A percentile compares a stretch with the other conserved stretches of the same genome.
Conservation (phyloP, 2,329 filamentous ascomycete species). For the Didymella keratinophila region DNA sequence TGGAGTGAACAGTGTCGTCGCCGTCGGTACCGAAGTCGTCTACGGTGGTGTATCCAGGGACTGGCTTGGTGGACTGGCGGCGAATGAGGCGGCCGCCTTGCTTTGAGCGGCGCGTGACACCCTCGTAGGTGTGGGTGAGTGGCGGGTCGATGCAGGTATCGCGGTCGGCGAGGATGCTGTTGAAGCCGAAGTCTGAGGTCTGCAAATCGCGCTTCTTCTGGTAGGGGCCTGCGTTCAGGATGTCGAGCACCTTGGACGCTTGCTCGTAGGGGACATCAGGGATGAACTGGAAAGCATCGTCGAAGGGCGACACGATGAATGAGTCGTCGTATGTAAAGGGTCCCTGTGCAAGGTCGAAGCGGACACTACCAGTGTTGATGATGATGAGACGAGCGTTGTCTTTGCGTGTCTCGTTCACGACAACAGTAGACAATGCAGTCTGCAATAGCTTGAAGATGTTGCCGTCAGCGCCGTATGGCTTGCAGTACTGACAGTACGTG, state of each 20-base stretch:
- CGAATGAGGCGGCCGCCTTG: slow-evolving; percentile 56
- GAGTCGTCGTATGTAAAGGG: slow-evolving; percentile 65
- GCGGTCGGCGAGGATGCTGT: slow-evolving; percentile 46
- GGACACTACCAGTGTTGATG: slow-evolving; percentile 67
- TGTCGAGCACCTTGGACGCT: slow-evolving; percentile 52
- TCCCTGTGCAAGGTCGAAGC: slow-evolving; percentile 69
- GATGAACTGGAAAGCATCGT: slow-evolving; percentile 62
- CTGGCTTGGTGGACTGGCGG: slow-evolving; percentile 55
- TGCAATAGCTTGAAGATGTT: slow-evolving; percentile 65
- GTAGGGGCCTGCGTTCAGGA: slow-evolving; percentile 56
- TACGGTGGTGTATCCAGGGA: slow-evolving; percentile 62
- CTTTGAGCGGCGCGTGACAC: slow-evolving; percentile 36
- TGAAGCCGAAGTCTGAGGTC: slow-evolving; percentile 49
- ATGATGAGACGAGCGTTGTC: slow-evolving; percentile 64
- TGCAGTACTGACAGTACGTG: slow-evolving; percentile 66
- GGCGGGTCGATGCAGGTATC: slow-evolving; percentile 61
- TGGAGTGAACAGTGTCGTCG: slow-evolving; percentile 63
- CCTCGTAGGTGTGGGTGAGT: slow-evolving; percentile 38
- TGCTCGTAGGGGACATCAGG: slow-evolving; percentile 60
- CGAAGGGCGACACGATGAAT: slow-evolving; percentile 66
- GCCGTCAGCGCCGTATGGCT: slow-evolving; percentile 59
- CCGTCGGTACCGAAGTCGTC: slow-evolving; percentile 66
- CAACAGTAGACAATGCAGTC: slow-evolving; percentile 59
- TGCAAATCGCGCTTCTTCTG: slow-evolving; percentile 46
- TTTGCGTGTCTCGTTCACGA: slow-evolving; percentile 62